Percentiles rank a stretch among this genome's conserved stretches.
These are phyloP conservation scores for Fusarium liriodendri DNA, from an alignment of 2,329 filamentous ascomycete genomes.

Conservation along the genomic window DNA sequence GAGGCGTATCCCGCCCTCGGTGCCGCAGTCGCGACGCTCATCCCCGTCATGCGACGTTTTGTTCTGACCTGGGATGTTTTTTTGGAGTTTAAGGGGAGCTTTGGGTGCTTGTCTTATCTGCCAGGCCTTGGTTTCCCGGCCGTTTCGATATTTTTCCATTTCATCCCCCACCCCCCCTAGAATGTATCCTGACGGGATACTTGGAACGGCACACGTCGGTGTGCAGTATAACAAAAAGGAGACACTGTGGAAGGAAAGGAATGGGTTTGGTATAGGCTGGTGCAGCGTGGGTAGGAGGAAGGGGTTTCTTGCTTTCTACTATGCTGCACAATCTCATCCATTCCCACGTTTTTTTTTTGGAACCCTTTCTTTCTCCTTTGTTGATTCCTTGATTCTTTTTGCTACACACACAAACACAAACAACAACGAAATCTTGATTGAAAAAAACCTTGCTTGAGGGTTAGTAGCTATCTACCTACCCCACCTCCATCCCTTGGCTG, in stretches of 20 bases:
- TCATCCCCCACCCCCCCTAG: constrained; percentile 18
- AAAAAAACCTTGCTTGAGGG: constrained; percentile 24
- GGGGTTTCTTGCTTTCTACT: constrained; percentile 46
- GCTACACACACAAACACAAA: constrained; percentile 36
- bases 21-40: constrained; percentile 22
- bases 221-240: constrained; percentile 29
- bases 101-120: constrained; percentile 38
- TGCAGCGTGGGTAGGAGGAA: constrained; percentile 42
- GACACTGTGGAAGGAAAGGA: constrained; percentile 34
- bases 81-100: constrained; percentile 44
- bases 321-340: constrained; percentile 45
- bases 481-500: not conserved
- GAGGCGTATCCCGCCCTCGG: constrained; percentile 8
- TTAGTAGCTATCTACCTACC: constrained; percentile 13
- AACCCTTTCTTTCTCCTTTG: constrained; percentile 20
- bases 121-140: constrained; percentile 38
- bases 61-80: constrained; percentile 35
- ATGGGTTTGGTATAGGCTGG: constrained; percentile 35
- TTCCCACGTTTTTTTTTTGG: constrained; percentile 29
- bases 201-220: constrained; percentile 28
- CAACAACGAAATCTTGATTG: constrained; percentile 24
- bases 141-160: constrained; percentile 28
- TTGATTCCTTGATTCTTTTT: constrained; percentile 29
- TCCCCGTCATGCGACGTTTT: constrained; percentile 24
- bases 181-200: constrained; percentile 32